Percentiles rank a stretch among this genome's conserved stretches.
Evolutionary conservation across 2,329 filamentous ascomycete genomes (phyloP).

Genomic region (Zymoseptoria ardabiliae): DNA sequence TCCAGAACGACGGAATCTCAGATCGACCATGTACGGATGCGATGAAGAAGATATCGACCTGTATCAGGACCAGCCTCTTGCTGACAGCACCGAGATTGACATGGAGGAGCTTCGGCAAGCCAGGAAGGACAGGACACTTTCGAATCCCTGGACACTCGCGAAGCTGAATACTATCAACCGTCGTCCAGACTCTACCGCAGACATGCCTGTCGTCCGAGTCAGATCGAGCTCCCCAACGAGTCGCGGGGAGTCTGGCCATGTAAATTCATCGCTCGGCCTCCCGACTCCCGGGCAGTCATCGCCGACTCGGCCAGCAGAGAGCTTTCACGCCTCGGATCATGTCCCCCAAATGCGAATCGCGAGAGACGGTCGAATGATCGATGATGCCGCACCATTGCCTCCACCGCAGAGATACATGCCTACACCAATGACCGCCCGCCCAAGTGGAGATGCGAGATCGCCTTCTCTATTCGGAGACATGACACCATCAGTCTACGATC

Average conservation of each 20-base stretch:
- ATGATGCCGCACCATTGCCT: conserved; percentile 5
- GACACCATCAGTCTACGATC: background rate
- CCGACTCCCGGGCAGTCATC: conserved; percentile 29
- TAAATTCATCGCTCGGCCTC: conserved; percentile 2
- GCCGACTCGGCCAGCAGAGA: conserved; percentile 13
- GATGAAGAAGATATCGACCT: conserved; percentile 30
- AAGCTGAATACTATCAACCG: conserved; percentile 35
- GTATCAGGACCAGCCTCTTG: conserved; percentile 12
- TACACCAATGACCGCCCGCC: background rate
- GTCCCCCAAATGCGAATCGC: conserved; percentile 16
- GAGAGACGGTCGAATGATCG: conserved; percentile 16
- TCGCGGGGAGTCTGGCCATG: background rate
- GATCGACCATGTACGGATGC: conserved; percentile 31
- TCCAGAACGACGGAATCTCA: conserved; percentile 3
- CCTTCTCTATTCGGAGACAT: background rate
- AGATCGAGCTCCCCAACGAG: conserved; percentile 11
- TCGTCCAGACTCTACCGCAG: background rate
- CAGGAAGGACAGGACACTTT: conserved; percentile 28
- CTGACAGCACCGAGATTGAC: conserved; percentile 15
- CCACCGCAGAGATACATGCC: conserved; percentile 11
- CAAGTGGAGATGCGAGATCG: background rate
- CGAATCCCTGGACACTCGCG: conserved; percentile 45
- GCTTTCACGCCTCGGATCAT: conserved; percentile 18
- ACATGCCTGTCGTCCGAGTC: background rate
- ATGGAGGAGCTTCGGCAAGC: conserved; percentile 29